Evolutionary conservation across 192 early-diverging fungal species (phyloP).

Genomic region (Cetraspora pellucida): DNA sequence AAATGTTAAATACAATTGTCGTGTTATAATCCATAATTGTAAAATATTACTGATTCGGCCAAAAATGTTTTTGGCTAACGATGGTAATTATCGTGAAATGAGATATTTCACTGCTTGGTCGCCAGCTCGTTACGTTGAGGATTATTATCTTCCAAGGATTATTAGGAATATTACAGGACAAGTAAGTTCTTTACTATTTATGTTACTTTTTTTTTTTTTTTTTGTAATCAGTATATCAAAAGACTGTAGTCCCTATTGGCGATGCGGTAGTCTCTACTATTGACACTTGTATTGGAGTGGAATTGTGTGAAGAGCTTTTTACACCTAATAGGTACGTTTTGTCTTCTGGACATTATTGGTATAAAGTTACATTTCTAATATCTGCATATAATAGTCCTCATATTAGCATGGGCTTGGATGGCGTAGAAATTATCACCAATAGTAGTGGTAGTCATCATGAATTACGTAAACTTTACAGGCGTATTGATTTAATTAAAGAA

Average conservation of each 20-base stretch:
- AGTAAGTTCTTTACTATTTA: slow-evolving; percentile 23
- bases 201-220: neutral
- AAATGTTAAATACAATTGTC: slow-evolving; percentile 94
- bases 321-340: slow-evolving; percentile 74
- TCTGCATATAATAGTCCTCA: slow-evolving; percentile 73
- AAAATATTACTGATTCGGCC: slow-evolving; percentile 93
- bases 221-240: neutral
- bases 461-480: slow-evolving; percentile 83
- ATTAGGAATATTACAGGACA: slow-evolving; percentile 84
- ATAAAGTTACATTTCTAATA: neutral
- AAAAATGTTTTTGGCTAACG: slow-evolving; percentile 95
- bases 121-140: slow-evolving; percentile 64
- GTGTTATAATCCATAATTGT: slow-evolving; percentile 80
- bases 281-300: slow-evolving; percentile 90
- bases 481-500: slow-evolving; percentile 85
- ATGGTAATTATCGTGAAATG: slow-evolving; percentile 97
- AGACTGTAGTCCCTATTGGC: slow-evolving; percentile 81
- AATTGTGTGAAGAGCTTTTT: slow-evolving; percentile 98
- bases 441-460: slow-evolving; percentile 97
- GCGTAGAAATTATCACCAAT: slow-evolving; percentile 96
- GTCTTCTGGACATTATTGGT: neutral
- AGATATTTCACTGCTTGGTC: slow-evolving; percentile 94
- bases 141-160: slow-evolving; percentile 78
- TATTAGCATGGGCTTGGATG: slow-evolving; percentile 89
- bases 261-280: slow-evolving; percentile 84